Evolutionary conservation across 345 rosid genomes (phyloP).

Genomic region (Bruguiera parviflora): DNA sequence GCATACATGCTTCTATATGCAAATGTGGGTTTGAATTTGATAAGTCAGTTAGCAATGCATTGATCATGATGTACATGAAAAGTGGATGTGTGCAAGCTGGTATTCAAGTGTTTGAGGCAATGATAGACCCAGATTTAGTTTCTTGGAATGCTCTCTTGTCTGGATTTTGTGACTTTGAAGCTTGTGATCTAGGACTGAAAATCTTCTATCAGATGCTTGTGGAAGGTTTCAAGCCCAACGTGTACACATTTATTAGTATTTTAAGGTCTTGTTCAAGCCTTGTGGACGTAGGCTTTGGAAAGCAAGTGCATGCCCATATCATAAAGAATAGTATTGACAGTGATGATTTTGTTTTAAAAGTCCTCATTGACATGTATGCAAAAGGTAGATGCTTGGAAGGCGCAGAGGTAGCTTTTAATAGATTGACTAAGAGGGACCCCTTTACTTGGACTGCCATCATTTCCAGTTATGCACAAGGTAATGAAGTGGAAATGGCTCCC

Average conservation of each 20-base stretch:
- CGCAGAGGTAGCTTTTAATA: slow-evolving; percentile 28
- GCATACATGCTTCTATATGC: slow-evolving; percentile 38
- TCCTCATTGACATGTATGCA: slow-evolving; percentile 43
- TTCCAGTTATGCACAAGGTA: slow-evolving; percentile 31
- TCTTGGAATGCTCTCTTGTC: slow-evolving; percentile 46
- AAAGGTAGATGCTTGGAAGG: slow-evolving; percentile 35
- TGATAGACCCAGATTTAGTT: slow-evolving; percentile 29
- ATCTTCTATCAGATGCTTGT: slow-evolving; percentile 35
- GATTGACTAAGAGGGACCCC: slow-evolving; percentile 28
- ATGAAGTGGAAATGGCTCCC: slow-evolving; percentile 30
- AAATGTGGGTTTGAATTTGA: slow-evolving; percentile 41
- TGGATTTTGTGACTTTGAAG: slow-evolving; percentile 24
- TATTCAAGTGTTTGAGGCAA: slow-evolving; percentile 31
- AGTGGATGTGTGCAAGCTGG: slow-evolving; percentile 30
- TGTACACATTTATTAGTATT: slow-evolving; percentile 28
- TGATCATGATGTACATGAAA: slow-evolving; percentile 45
- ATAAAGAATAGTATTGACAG: slow-evolving; percentile 30
- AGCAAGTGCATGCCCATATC: slow-evolving; percentile 38
- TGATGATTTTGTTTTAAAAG: slow-evolving; percentile 33
- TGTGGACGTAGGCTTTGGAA: slow-evolving; percentile 29
- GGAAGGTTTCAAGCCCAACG: slow-evolving; percentile 33
- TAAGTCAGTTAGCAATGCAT: slow-evolving; percentile 32
- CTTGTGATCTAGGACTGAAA: slow-evolving; percentile 27
- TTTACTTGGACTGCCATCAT: slow-evolving; percentile 37
- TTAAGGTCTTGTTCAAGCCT: slow-evolving; percentile 36